A percentile compares a stretch with the other conserved stretches of the same genome.
These are phyloP conservation scores for Steccherinum ochraceum DNA, from an alignment of 768 basidiomycete species.

Conservation along the genomic window DNA sequence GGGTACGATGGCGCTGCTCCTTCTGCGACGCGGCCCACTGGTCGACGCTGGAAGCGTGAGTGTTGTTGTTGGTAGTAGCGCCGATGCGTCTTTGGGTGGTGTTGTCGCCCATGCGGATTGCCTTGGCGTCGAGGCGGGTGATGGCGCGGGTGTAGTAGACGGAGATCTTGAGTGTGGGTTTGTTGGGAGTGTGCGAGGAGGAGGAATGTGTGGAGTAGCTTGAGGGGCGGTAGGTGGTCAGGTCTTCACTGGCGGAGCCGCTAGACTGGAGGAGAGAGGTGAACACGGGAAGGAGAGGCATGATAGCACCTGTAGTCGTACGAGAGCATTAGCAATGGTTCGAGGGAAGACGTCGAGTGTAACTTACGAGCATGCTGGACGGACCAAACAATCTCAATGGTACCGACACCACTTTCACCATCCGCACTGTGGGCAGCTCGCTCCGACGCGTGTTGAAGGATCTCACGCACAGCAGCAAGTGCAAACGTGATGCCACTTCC, in stretches of 20 bases:
- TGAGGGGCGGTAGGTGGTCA: background rate
- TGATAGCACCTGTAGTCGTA: conserved; percentile 24
- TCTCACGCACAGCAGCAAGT: conserved; percentile 44
- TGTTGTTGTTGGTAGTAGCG: too few species aligned
- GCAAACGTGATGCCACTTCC: conserved; percentile 59
- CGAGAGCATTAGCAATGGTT: conserved; percentile 15
- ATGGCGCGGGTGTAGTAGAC: conserved; percentile 40
- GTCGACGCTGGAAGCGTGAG: too few species aligned
- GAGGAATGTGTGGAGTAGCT: background rate
- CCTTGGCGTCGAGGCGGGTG: conserved; percentile 1
- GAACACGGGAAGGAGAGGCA: conserved; percentile 33
- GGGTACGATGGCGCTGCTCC: too few species aligned
- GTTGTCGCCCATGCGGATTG: background rate
- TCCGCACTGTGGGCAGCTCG: conserved; percentile 26
- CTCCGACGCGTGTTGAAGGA: conserved; percentile 32
- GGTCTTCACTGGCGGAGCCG: background rate
- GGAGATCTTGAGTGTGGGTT: conserved; percentile 30
- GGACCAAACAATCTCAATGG: conserved; percentile 51
- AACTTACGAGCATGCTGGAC: conserved; percentile 37
- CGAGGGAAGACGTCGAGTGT: conserved; percentile 8
- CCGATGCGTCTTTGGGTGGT: too few species aligned
- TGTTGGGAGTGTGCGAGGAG: conserved; percentile 11
- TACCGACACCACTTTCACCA: conserved; percentile 20
- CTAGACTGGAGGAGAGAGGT: conserved; percentile 28
- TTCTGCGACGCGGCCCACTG: too few species aligned